Evolutionary conservation across 352 stramenopile species (phyloP).

Genomic region (Pythium guiyangense): DNA sequence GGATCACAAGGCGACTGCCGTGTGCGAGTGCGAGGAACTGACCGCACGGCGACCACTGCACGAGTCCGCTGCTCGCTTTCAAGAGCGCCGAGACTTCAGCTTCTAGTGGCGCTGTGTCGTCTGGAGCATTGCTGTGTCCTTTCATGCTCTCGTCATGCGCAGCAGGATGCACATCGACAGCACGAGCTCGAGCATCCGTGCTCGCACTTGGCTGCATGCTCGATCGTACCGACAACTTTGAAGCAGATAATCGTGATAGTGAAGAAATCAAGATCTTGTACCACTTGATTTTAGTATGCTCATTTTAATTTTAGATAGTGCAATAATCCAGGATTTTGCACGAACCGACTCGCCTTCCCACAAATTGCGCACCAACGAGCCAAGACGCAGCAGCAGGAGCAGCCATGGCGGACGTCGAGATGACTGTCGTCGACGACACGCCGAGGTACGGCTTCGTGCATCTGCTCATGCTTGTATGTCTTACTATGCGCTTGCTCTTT

Average conservation of each 20-base stretch:
- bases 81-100: constrained; percentile 51
- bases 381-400: not conserved
- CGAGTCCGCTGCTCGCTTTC: constrained; percentile 44
- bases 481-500: not conserved
- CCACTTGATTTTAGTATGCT: too few relatives aligned
- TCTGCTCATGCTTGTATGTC: not conserved
- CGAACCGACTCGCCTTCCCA: not conserved
- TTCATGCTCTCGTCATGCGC: not conserved
- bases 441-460: constrained; percentile 20
- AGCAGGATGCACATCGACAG: not conserved
- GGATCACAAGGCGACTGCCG: constrained; percentile 52
- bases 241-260: too few relatives aligned
- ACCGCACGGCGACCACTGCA: constrained; percentile 68
- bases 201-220: too few relatives aligned
- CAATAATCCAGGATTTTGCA: not conserved
- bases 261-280: too few relatives aligned
- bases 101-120: constrained; percentile 2
- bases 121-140: not conserved
- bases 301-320: not conserved
- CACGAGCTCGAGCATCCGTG: not conserved
- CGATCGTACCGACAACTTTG: too few relatives aligned
- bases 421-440: constrained; percentile 52
- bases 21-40: constrained; percentile 43
- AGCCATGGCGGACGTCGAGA: constrained; percentile 19
- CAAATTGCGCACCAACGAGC: not conserved